Evolutionary conservation across 2,329 filamentous ascomycete species (phyloP), one percentile per base, ranked within the genome.

Genomic region (Stagonosporopsis chrysanthemi): DNA sequence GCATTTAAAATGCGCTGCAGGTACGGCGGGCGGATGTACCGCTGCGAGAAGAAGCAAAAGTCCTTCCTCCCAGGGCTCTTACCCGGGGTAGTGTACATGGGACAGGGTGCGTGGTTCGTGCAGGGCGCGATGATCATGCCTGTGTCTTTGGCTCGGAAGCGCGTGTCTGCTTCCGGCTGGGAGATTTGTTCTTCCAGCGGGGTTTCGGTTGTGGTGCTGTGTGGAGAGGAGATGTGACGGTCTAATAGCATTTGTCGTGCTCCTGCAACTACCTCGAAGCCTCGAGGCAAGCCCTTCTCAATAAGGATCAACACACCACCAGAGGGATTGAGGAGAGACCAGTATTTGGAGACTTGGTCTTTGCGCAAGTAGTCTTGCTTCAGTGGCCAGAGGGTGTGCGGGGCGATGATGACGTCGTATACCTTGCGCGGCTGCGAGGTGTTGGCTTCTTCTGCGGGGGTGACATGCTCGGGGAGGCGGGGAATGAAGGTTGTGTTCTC

Each of bases 401-500:
- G 91, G 0, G 92, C 93, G 62, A 99, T 88, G 65, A 99, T 91
- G 5, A 99, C 78, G 71, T 99, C 95, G 74, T 89, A 97, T 40
- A 86, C 84, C 77, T 98, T 97, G 58, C 89, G 85, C 3, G 72
- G 73, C 68, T 80, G 66, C 65, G 66, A 11, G 60, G 50, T 47
- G 45, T 73, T 75, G 23, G 58, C 49, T 33, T 74, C 67, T 36
- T 79, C 85, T 56, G 88, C 81, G 1, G 86, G 84, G 71, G 89
- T 88, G 24, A 92, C 77, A 62, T 94, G 92, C 69, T 98, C 92
- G 0, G 95, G 95, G n/a, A 98, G 80, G 4, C 93, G 88, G 7
- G 94, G 93, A 7, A 99, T 82, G 71, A 99, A 97, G 0, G 90
- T 96, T 0, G 95, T 98, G 73, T 97, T 89, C 35, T 96, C 84